Evolutionary conservation across 306 rosid species (phyloP).

Genomic region (Castanospermum australe): DNA sequence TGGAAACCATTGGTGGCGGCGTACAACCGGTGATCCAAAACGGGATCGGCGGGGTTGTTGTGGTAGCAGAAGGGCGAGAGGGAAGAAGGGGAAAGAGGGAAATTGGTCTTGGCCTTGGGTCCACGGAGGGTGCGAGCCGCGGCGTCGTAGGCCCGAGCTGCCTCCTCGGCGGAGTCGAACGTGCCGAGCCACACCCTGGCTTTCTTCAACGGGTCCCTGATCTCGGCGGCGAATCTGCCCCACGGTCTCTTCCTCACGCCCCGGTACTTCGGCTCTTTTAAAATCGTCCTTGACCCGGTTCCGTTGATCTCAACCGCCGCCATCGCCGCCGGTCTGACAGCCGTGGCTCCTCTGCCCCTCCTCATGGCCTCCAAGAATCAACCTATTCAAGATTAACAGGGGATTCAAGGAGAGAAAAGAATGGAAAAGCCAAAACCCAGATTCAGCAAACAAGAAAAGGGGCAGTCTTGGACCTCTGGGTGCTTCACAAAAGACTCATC

Average conservation of each 20-base stretch:
- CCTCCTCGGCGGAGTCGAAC: slow-evolving; percentile 83
- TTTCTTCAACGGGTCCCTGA: slow-evolving; percentile 87
- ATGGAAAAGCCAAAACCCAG: background rate
- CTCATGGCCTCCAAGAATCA: slow-evolving; percentile 36
- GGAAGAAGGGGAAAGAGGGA: slow-evolving; percentile 40
- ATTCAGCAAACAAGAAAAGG: background rate
- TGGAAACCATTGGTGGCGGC: slow-evolving; percentile 32
- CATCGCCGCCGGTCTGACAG: background rate
- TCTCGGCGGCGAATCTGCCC: slow-evolving; percentile 92
- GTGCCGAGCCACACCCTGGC: slow-evolving; percentile 87
- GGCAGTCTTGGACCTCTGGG: background rate
- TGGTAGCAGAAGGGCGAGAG: slow-evolving; percentile 34
- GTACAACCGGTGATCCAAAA: slow-evolving; percentile 41
- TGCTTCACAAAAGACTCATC: background rate
- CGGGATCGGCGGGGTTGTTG: slow-evolving; percentile 33
- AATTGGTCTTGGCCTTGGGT: slow-evolving; percentile 77
- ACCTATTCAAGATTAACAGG: background rate
- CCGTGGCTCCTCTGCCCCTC: slow-evolving; percentile 52
- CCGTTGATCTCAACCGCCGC: slow-evolving; percentile 23
- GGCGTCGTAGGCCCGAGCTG: slow-evolving; percentile 77
- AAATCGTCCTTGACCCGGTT: slow-evolving; percentile 31
- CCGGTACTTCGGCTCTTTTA: slow-evolving; percentile 59
- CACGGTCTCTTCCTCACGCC: slow-evolving; percentile 88
- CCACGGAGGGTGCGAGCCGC: slow-evolving; percentile 81
- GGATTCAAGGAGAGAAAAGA: background rate